Evolutionary conservation across 2,329 filamentous ascomycete species (phyloP), one percentile per base, ranked within the genome.

Genomic region (Colletotrichum camelliae): DNA sequence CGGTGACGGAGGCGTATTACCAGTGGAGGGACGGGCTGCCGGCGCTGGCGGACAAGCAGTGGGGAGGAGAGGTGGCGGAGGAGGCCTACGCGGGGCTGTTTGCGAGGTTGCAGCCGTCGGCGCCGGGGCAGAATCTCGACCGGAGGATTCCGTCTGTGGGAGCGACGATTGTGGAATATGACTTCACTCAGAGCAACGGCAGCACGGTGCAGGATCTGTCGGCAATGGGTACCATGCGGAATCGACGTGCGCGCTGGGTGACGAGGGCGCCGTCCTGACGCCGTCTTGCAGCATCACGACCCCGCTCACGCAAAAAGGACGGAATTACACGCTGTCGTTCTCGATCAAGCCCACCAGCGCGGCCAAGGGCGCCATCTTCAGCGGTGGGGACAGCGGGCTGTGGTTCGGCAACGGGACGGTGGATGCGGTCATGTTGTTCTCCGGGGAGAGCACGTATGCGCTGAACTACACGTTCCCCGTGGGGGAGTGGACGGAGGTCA

Each of bases 261-360:
- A 69, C 2, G 65, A 73, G 61, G 73, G 76, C 21, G 66, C 88
- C 5, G 55, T 77, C 2, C 77, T 89, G 24, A 79, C 80, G 5
- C 74, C 81, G 1, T 75, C 80, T 1, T 91, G 89, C 78, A 81
- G 81, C 4, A 72, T 91, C 2, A 81, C 74, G 2, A 91, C 89
- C 1, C 89, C 89, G 0, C 80, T 90, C 89, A 88, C 37, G 65
- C 74, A 76, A 39, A 92, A 92, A 79, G 91, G 91, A 4, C 85
- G 89, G 73, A 85, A 91, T 78, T 92, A 92, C 80, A 90, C 88
- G 0, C 84, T 92, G 2, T 84, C 86, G 0, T 83, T 92, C 16
- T 81, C 83, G 1, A 78, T 89, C 7, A 81, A 78, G 18, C 73
- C 75, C 64, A 77, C 62, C 33, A 72, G 64, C 9, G 48, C 67